These are phyloP conservation scores for Auricularia sp. DNA, from an alignment of 768 basidiomycete genomes.

Conservation along the genomic window DNA sequence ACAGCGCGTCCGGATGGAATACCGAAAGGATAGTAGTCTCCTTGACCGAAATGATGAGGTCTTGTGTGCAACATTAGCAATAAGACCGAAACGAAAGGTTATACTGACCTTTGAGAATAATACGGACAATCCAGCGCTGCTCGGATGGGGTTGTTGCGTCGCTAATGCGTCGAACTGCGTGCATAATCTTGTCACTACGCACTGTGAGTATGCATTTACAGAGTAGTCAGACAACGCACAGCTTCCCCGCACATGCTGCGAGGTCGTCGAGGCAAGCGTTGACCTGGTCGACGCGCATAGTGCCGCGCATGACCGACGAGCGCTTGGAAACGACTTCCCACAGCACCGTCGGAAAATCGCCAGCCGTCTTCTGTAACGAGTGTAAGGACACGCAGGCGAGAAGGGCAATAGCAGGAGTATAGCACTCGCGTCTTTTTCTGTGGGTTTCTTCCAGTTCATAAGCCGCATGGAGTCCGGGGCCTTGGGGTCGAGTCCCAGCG, in stretches of 20 bases:
- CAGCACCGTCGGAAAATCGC: conserved; percentile 81
- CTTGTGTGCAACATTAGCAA: conserved; percentile 28
- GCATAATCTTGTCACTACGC: conserved; percentile 65
- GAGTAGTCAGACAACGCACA: conserved; percentile 32
- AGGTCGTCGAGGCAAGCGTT: conserved; percentile 76
- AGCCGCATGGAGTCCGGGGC: conserved; percentile 76
- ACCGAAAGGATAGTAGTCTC: conserved; percentile 87
- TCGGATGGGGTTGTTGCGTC: conserved; percentile 68
- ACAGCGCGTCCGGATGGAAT: conserved; percentile 90
- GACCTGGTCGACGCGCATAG: conserved; percentile 69
- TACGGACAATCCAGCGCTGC: conserved; percentile 91
- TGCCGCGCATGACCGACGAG: conserved; percentile 67
- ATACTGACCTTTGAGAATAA: conserved; percentile 78
- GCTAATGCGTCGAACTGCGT: conserved; percentile 56
- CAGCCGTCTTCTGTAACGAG: conserved; percentile 50
- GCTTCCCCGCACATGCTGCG: conserved; percentile 58
- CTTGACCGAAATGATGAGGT: conserved; percentile 86
- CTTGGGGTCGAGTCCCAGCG: conserved; percentile 71
- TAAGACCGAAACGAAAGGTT: too few species aligned
- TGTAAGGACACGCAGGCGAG: not conserved
- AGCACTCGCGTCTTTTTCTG: conserved; percentile 48
- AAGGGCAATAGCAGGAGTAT: not conserved
- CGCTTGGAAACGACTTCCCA: conserved; percentile 80
- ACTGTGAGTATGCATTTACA: conserved; percentile 28
- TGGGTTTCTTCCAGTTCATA: conserved; percentile 83